Conservation (phyloP, 257 asterid species). For the Solanum appendiculatum region DNA sequence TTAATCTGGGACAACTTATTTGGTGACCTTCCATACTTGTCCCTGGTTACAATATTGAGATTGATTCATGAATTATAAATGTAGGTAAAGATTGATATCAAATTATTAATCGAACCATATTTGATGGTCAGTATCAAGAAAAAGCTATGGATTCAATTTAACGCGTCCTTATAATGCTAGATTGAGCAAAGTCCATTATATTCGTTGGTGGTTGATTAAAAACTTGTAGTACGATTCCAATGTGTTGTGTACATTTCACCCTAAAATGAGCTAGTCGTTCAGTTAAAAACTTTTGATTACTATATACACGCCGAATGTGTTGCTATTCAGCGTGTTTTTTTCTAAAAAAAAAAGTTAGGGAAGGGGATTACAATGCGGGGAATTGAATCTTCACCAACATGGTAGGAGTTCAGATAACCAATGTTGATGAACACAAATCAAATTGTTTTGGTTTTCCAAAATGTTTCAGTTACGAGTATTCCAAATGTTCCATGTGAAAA, state of each 20-base stretch:
- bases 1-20: neutral
- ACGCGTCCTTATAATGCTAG: neutral
- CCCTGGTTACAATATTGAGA: neutral
- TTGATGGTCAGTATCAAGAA: neutral
- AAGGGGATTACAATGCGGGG: rapidly evolving
- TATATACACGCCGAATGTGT: too few species aligned
- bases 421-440: neutral
- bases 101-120: neutral
- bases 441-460: neutral
- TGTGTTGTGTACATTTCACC: neutral
- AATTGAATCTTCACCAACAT: too few species aligned
- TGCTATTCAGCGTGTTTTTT: neutral
- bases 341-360: too few species aligned
- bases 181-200: neutral
- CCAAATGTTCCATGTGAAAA: neutral
- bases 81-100: neutral
- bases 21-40: neutral
- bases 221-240: neutral
- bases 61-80: neutral
- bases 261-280: neutral
- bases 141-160: too few species aligned
- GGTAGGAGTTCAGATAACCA: neutral
- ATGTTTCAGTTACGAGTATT: neutral
- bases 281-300: too few species aligned
- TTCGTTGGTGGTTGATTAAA: neutral